Conservation (phyloP, 306 rosid species). For the Cajanus cajan region DNA sequence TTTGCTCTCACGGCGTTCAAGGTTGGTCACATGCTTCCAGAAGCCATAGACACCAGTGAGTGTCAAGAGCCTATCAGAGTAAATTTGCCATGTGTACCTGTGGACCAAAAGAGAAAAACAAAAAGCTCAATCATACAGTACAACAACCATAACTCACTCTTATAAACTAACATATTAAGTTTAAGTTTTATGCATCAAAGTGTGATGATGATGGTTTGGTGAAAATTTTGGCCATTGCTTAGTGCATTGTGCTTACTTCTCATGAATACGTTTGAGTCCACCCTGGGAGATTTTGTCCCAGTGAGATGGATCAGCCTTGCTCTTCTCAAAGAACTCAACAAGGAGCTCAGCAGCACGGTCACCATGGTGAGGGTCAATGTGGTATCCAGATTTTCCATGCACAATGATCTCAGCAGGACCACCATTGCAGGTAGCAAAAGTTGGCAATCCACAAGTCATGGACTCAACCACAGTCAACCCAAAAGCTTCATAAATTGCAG, state of each 20-base stretch:
- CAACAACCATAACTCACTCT: too few relatives aligned
- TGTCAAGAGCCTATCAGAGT: constrained; percentile 87
- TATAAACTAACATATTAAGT: too few relatives aligned
- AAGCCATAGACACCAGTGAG: constrained; percentile 94
- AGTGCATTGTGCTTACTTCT: constrained; percentile 66
- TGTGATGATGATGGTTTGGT: not conserved
- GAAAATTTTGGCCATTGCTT: not conserved
- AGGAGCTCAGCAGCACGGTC: constrained; percentile 72
- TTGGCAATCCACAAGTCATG: constrained; percentile 98
- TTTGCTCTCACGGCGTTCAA: constrained; percentile 90
- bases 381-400: constrained; percentile 81
- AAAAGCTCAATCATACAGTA: not conserved
- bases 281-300: constrained; percentile 87
- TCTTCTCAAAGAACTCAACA: constrained; percentile 80
- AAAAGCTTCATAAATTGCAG: constrained; percentile 93
- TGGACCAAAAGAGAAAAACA: not conserved
- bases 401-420: constrained; percentile 98
- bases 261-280: constrained; percentile 78
- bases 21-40: constrained; percentile 96
- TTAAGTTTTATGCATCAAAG: too few relatives aligned
- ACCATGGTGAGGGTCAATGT: constrained; percentile 89
- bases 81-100: constrained; percentile 95
- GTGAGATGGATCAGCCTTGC: constrained; percentile 63
- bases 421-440: constrained; percentile 91
- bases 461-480: constrained; percentile 97